Evolutionary conservation across 805 yeast genomes (phyloP).

Genomic region (Candida glaebosa): DNA sequence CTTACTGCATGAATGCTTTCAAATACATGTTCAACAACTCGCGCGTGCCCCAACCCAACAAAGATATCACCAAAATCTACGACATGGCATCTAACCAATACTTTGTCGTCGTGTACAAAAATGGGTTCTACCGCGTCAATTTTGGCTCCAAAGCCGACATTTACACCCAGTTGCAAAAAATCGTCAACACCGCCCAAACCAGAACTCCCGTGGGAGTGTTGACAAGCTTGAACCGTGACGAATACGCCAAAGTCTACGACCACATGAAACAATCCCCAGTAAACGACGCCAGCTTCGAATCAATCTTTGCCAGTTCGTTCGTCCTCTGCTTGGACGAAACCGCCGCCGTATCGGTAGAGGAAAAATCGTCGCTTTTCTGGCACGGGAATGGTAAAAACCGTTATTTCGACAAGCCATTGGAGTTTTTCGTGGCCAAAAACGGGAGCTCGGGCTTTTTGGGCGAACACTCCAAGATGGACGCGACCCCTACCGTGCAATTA

Average conservation of each 20-base stretch:
- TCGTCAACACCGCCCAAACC: slow-evolving; percentile 40
- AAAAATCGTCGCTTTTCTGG: slow-evolving; percentile 84
- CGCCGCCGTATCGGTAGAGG: slow-evolving; percentile 73
- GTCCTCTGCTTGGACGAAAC: slow-evolving; percentile 74
- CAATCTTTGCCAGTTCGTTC: slow-evolving; percentile 76
- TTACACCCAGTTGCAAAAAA: slow-evolving; percentile 55
- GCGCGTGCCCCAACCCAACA: slow-evolving; percentile 66
- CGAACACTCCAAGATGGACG: slow-evolving; percentile 98
- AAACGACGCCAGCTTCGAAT: slow-evolving; percentile 58
- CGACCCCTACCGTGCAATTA: slow-evolving; percentile 88
- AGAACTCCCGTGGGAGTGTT: slow-evolving; percentile 45
- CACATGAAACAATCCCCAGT: slow-evolving; percentile 57
- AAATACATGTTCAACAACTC: slow-evolving; percentile 86
- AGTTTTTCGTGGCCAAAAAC: slow-evolving; percentile 75
- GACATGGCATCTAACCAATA: slow-evolving; percentile 53
- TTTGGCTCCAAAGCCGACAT: slow-evolving; percentile 46
- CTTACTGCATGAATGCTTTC: slow-evolving; percentile 95
- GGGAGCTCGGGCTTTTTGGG: slow-evolving; percentile 92
- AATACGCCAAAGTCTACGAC: slow-evolving; percentile 61
- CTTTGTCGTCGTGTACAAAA: slow-evolving; percentile 68
- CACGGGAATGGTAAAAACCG: slow-evolving; percentile 94
- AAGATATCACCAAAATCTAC: slow-evolving; percentile 61
- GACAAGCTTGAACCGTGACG: slow-evolving; percentile 82
- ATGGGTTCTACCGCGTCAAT: slow-evolving; percentile 72
- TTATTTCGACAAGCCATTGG: slow-evolving; percentile 87